These are phyloP conservation scores for Cladophialophora immunda DNA, from an alignment of 2,329 filamentous ascomycete genomes.

Conservation along the genomic window DNA sequence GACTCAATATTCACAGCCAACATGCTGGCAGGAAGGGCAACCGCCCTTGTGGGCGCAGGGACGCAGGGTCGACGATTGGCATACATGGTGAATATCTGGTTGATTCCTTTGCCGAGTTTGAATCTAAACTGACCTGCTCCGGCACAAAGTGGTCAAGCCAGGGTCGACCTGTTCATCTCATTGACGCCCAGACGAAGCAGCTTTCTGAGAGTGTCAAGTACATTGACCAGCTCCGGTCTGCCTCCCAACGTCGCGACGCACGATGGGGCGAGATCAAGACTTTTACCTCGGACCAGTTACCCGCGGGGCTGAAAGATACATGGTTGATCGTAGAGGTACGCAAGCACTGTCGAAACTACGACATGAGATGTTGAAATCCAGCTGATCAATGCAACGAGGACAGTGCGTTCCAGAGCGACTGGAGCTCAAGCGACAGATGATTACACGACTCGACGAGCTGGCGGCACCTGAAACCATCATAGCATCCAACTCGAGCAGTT, in stretches of 20 bases:
- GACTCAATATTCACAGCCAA: neutral
- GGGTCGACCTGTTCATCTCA: conserved; percentile 45
- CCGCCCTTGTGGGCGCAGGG: conserved; percentile 47
- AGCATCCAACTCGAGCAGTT: conserved; percentile 60
- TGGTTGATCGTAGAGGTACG: conserved; percentile 51
- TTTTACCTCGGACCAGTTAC: conserved; percentile 38
- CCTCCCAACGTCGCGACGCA: conserved; percentile 8
- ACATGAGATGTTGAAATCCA: neutral
- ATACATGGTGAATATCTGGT: conserved; percentile 45
- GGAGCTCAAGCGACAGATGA: conserved; percentile 51
- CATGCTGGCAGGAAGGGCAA: conserved; percentile 20
- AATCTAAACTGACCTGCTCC: neutral
- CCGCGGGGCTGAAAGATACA: conserved; percentile 39
- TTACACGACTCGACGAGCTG: conserved; percentile 51
- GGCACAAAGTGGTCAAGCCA: conserved; percentile 46
- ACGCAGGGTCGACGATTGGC: conserved; percentile 49
- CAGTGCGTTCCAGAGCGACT: conserved; percentile 58
- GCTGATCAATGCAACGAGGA: neutral
- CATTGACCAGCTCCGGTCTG: conserved; percentile 43
- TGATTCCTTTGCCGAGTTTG: neutral
- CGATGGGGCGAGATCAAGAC: conserved; percentile 42
- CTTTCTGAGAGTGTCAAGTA: conserved; percentile 43
- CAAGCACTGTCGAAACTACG: neutral
- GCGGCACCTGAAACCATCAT: conserved; percentile 51
- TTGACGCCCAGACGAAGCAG: conserved; percentile 45